These are phyloP conservation scores for Cyamopsis tetragonoloba DNA, from an alignment of 306 rosid genomes.

Conservation along the genomic window DNA sequence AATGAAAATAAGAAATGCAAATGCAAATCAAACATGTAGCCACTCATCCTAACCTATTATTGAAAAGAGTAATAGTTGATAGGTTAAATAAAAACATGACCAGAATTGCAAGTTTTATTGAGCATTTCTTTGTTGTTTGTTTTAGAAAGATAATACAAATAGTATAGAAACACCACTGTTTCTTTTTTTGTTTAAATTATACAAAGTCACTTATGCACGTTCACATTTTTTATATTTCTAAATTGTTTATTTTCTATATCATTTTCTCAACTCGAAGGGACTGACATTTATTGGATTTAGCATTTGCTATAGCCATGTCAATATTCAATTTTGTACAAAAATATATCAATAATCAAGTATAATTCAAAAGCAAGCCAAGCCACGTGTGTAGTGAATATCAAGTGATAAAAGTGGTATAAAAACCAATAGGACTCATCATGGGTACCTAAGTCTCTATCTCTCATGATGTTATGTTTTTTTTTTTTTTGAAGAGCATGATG, in stretches of 20 bases:
- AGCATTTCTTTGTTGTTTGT: not conserved
- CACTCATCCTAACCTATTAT: not conserved
- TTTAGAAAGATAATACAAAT: not conserved
- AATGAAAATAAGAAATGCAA: no score
- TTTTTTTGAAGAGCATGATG: no score
- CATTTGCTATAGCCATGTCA: slow-evolving; percentile 7
- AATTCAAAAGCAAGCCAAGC: not conserved
- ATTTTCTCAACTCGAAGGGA: no score
- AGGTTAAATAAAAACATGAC: not conserved
- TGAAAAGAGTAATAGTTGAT: not conserved
- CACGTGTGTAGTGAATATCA: slow-evolving; percentile 9
- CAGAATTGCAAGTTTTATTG: not conserved
- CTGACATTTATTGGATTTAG: not conserved
- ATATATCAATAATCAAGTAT: not conserved
- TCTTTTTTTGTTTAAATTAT: not conserved
- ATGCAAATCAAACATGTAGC: no score
- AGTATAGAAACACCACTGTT: no score
- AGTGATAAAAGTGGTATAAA: slow-evolving; percentile 3
- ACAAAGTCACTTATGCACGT: not conserved
- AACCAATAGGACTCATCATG: not conserved
- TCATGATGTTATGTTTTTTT: not conserved
- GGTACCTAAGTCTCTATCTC: not conserved
- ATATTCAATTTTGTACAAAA: no score
- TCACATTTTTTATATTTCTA: no score
- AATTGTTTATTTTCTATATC: no score